Conservation (phyloP, 305 asterid genomes). For the Ruellia speciosa region DNA sequence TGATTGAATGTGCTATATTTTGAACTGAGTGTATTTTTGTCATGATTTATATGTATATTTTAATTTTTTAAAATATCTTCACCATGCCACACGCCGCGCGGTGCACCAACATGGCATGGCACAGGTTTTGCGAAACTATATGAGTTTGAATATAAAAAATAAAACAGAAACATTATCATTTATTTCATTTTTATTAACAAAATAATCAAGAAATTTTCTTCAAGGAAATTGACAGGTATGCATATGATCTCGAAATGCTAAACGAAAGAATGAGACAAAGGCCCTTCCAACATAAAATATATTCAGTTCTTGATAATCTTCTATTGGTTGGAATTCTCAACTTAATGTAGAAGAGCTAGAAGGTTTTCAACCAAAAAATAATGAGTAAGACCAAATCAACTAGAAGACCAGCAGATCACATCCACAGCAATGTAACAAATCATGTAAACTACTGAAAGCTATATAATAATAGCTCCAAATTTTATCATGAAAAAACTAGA, state of each 20-base stretch:
- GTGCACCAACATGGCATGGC: too few relatives aligned
- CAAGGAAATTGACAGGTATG: slow-evolving; percentile 1
- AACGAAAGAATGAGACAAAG: slow-evolving; percentile 10
- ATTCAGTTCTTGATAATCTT: not conserved
- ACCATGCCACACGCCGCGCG: too few relatives aligned
- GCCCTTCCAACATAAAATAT: not conserved
- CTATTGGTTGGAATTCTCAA: not conserved
- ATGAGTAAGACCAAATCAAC: not conserved
- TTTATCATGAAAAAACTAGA: too few relatives aligned
- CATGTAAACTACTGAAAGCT: too few relatives aligned
- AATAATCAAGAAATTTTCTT: slow-evolving; percentile 13
- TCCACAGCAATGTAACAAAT: not conserved
- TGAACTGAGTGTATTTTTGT: too few relatives aligned
- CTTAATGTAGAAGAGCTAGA: not conserved
- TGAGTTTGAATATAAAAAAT: too few relatives aligned
- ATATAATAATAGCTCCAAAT: too few relatives aligned
- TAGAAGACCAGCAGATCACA: slow-evolving; percentile 9
- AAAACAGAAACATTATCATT: slow-evolving; percentile 7
- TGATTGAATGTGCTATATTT: too few relatives aligned
- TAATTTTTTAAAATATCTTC: too few relatives aligned
- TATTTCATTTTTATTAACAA: not conserved
- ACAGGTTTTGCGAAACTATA: too few relatives aligned
- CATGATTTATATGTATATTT: too few relatives aligned
- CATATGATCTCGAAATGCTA: not conserved
- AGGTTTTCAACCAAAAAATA: slow-evolving; percentile 1